Conservation (phyloP, 495 filamentous ascomycete species). For the Penicilliopsis zonata region DNA sequence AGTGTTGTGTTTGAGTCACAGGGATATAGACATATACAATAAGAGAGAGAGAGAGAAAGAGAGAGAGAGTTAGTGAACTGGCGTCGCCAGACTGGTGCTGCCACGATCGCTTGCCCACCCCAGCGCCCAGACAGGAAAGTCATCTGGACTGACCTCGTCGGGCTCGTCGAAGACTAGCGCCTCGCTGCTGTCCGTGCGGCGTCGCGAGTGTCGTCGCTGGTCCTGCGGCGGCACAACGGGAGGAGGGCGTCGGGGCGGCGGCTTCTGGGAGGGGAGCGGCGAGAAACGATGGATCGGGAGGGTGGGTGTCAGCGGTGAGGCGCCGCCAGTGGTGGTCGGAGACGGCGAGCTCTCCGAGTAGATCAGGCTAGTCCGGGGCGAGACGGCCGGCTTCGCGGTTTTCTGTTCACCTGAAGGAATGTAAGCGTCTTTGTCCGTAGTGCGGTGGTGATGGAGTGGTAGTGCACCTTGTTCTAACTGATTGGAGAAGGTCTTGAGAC, state of each 20-base stretch:
- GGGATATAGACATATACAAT: no score
- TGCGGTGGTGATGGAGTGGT: no score
- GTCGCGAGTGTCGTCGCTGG: slow-evolving; percentile 25
- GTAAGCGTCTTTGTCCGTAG: slow-evolving; percentile 17
- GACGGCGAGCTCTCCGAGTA: slow-evolving; percentile 31
- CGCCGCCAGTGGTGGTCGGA: slow-evolving; percentile 22
- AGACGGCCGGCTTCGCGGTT: slow-evolving; percentile 18
- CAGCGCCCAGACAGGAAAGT: slow-evolving; percentile 30
- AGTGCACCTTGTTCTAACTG: slow-evolving; percentile 18
- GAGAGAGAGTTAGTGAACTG: slow-evolving; percentile 21
- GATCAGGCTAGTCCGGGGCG: slow-evolving; percentile 19
- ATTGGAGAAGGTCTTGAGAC: slow-evolving; percentile 12
- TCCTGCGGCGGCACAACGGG: slow-evolving; percentile 28
- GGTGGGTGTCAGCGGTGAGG: slow-evolving; percentile 33
- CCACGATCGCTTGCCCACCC: slow-evolving; percentile 24
- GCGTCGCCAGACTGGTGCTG: slow-evolving; percentile 19
- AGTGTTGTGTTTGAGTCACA: no score
- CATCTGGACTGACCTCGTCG: slow-evolving; percentile 14
- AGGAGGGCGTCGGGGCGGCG: slow-evolving; percentile 24
- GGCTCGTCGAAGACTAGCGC: slow-evolving; percentile 23
- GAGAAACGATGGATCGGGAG: slow-evolving; percentile 35
- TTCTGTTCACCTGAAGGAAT: slow-evolving; percentile 23
- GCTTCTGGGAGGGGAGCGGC: slow-evolving; percentile 26
- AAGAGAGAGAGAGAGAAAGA: slow-evolving; percentile 4
- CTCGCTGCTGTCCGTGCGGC: slow-evolving; percentile 34